Evolutionary conservation across 2,329 filamentous ascomycete species (phyloP), one percentile per base, ranked within the genome.

Genomic region (Ophiosphaerella narmari): DNA sequence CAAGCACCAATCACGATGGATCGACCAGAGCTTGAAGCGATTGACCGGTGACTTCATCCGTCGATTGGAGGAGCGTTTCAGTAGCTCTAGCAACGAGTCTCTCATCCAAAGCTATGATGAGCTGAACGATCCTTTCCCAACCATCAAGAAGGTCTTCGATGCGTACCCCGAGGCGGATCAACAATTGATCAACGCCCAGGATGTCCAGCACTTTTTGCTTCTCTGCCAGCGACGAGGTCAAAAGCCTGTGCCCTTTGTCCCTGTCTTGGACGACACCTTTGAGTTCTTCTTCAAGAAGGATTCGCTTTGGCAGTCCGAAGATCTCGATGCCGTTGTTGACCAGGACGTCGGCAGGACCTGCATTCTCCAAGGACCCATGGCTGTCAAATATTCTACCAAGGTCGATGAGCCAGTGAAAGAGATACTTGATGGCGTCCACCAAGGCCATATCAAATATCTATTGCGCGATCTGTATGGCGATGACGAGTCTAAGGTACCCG

Each of bases 251-350:
- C 94, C 93, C 0, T 99, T 99, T 71, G 92, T 99, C 26, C 94
- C 94, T 5, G 82, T 89, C n/a, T 82, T 99, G 18, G 94, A 99
- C 66, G 91, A 96, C 57, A 96, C 93, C 72, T 99, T 99, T 62
- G 94, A 99, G 72, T 96, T 95, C 78, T 99, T 91, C 80, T 99
- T 99, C 87, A 99, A 99, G 86, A 99, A 99, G 80, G 94, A 99
- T 74, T 99, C 94, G 1, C 83, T 99, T 7, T 99, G 94, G 94
- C 94, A 99, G 77, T 97, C 94, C 1, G 94, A 99, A 76, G 94
- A 99, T 68, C 82, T 99, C 9, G 93, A 95, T 67, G 94, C 94
- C 46, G 92, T 99, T 50, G 92, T 97, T 54, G 93, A 83, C 62
- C 94, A 97, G 76, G 95, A 99, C 71, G 94, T 99, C 51, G 92